Base-by-base conservation (phyloP, 2,329 filamentous ascomycete species). In the Byssochlamys sp. region DNA sequence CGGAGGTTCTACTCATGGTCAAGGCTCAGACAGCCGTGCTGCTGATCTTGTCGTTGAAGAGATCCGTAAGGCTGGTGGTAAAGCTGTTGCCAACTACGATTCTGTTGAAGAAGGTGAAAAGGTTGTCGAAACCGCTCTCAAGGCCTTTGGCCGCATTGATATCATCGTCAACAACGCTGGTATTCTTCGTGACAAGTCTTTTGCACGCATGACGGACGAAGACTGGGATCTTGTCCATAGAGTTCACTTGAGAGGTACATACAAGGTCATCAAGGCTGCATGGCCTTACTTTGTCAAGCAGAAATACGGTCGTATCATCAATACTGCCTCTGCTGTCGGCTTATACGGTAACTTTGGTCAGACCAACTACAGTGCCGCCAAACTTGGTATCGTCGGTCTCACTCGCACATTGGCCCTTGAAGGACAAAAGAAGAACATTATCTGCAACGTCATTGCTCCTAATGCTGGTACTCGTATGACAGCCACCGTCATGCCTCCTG, bases 301-400 rank as follows among this genome's bases (percentile, higher is more conserved):
- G 76, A 97, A 96, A 81, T 99, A 96, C 69, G 94, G 94, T 65
- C 90, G 94, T 68, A 85, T 99, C 60, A 81, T 99, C 70, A 99
- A 99, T 82, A 99, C 94, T 53, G 92, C 94, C 48, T 95, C 90
- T 33, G 97, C 94, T 53, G 95, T 89, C 67, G 94, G 94, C 76
- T 95, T 99, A 75, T 99, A 99, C 73, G 94, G 94, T 66, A 97
- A 96, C 83, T 99, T 99, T 72, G 94, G 94, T 62, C 94, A 99
- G 77, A 90, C 92, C 69, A 99, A 99, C 82, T 99, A 99, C 75
- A 84, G 94, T 61, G 90, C 92, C 59, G 89, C 89, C 85, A 94
- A 94, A 86, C 83, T 84, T 65, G 94, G 90, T 77, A 97, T 99
- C 64, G 86, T 99, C 48, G 94, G 94, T 60, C 90, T 99, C 80